Evolutionary conservation across 2,329 filamentous ascomycete genomes (phyloP).

Genomic region (Calonectria fujianensis): DNA sequence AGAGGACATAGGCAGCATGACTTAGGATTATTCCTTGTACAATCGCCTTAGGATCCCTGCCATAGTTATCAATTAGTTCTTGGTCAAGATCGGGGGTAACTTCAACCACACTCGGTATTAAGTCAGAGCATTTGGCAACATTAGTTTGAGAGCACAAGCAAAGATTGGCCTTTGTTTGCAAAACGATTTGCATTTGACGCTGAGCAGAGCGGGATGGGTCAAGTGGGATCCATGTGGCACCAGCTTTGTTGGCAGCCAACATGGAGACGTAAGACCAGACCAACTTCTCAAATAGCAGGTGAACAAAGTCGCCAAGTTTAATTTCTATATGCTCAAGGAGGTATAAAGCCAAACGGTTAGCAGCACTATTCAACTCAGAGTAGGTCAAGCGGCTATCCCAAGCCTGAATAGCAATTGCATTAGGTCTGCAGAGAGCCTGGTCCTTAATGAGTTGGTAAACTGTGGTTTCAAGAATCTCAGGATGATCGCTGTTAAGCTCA

Average conservation of each 20-base stretch:
- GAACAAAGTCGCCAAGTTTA: conserved; percentile 25
- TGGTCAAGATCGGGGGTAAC: conserved; percentile 10
- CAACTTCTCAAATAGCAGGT: conserved; percentile 40
- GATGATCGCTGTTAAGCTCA: conserved; percentile 9
- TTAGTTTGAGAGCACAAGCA: conserved; percentile 12
- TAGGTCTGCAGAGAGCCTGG: conserved; percentile 34
- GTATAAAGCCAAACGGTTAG: conserved; percentile 1
- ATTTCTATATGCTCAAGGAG: conserved; percentile 39
- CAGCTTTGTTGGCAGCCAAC: conserved; percentile 59
- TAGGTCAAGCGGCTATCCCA: conserved; percentile 56
- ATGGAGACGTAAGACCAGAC: conserved; percentile 51
- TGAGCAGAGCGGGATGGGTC: conserved; percentile 62
- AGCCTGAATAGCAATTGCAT: conserved; percentile 35
- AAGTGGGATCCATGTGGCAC: conserved; percentile 56
- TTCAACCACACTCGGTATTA: background rate
- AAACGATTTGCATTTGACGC: conserved; percentile 25
- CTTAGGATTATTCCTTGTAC: background rate
- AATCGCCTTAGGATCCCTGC: background rate
- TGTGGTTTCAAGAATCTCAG: conserved; percentile 7
- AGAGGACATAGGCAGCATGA: conserved; percentile 63
- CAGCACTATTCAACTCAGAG: conserved; percentile 29
- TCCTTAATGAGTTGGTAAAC: conserved; percentile 49
- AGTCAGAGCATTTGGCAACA: background rate
- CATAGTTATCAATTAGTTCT: background rate
- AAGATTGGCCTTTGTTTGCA: background rate